These are phyloP conservation scores for Lactarius hatsudake DNA, from an alignment of 768 basidiomycete genomes.

Conservation along the genomic window DNA sequence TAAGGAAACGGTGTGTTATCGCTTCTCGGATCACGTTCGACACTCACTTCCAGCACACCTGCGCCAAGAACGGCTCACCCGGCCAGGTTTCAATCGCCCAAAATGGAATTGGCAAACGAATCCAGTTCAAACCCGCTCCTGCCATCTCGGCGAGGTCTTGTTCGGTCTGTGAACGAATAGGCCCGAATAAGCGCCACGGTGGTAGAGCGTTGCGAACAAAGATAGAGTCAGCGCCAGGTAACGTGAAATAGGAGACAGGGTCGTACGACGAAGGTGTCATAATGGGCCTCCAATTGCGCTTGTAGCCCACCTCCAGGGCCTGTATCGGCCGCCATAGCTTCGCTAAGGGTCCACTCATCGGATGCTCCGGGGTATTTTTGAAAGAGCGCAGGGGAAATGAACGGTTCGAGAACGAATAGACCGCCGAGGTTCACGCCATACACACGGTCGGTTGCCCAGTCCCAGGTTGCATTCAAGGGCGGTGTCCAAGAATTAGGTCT, in stretches of 20 bases:
- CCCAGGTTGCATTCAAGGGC: constrained; percentile 75
- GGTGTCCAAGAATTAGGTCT: constrained; percentile 79
- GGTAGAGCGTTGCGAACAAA: constrained; percentile 10
- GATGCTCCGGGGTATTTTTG: constrained; percentile 56
- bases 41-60: constrained; percentile 68
- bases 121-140: constrained; percentile 83
- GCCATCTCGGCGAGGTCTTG: constrained; percentile 88
- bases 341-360: constrained; percentile 74
- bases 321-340: constrained; percentile 62
- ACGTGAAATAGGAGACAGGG: constrained; percentile 1
- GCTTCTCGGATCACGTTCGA: neutral
- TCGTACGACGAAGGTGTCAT: constrained; percentile 80
- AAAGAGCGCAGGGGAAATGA: constrained; percentile 65
- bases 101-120: constrained; percentile 79
- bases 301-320: constrained; percentile 55
- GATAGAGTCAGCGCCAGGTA: constrained; percentile 13
- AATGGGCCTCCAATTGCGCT: constrained; percentile 69
- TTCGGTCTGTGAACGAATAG: constrained; percentile 57
- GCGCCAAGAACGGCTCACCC: constrained; percentile 75
- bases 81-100: constrained; percentile 84
- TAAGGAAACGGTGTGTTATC: too few relatives aligned
- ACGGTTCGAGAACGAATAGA: constrained; percentile 77
- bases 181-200: constrained; percentile 14
- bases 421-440: constrained; percentile 76
- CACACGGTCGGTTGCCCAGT: constrained; percentile 58